Evolutionary conservation across 352 stramenopile genomes (phyloP).

Genomic region (Phytophthora pini): DNA sequence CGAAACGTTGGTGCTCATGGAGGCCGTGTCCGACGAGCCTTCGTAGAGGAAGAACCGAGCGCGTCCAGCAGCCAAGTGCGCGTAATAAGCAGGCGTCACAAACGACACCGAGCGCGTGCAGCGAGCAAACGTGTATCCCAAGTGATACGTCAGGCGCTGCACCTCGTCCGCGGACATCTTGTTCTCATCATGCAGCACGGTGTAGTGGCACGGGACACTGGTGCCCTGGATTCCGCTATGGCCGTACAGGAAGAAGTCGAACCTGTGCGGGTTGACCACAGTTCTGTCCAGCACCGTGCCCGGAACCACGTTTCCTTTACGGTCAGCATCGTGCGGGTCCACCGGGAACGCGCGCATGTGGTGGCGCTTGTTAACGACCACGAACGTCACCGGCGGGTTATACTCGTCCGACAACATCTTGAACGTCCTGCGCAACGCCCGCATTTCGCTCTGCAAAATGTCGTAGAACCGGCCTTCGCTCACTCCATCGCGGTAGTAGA

Average conservation of each 20-base stretch:
- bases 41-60: slow-evolving; percentile 83
- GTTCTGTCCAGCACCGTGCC: slow-evolving; percentile 79
- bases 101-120: slow-evolving; percentile 88
- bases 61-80: slow-evolving; percentile 80
- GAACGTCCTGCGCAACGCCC: slow-evolving; percentile 70
- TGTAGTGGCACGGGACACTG: slow-evolving; percentile 82
- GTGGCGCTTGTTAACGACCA: slow-evolving; percentile 89
- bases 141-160: slow-evolving; percentile 65
- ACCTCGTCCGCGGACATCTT: slow-evolving; percentile 61
- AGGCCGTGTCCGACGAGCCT: slow-evolving; percentile 41
- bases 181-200: slow-evolving; percentile 82
- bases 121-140: slow-evolving; percentile 84
- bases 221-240: slow-evolving; percentile 83
- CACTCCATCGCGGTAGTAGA: slow-evolving; percentile 89
- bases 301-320: slow-evolving; percentile 68
- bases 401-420: slow-evolving; percentile 65
- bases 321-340: slow-evolving; percentile 45
- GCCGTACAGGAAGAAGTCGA: slow-evolving; percentile 88
- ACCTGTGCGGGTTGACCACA: slow-evolving; percentile 78
- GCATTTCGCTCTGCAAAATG: slow-evolving; percentile 80
- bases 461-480: slow-evolving; percentile 84
- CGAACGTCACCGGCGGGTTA: slow-evolving; percentile 79
- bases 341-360: slow-evolving; percentile 75
- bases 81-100: slow-evolving; percentile 84
- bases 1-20: slow-evolving; percentile 21